Evolutionary conservation across 305 asterid genomes (phyloP), one percentile per base, ranked within the genome.

Genomic region (Ilex paraguariensis): DNA sequence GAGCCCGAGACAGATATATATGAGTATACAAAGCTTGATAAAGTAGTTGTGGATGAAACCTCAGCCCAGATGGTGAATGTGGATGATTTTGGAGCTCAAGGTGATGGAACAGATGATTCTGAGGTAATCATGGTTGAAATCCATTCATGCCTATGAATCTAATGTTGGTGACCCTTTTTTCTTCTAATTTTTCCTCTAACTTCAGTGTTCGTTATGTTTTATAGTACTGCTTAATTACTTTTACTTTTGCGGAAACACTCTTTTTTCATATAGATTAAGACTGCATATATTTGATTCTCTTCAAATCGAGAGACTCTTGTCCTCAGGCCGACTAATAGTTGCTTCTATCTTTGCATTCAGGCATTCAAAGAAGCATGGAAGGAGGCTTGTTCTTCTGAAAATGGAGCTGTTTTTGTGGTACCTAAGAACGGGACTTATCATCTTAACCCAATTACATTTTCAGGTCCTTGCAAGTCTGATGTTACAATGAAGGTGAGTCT

Each of bases 331-430:
- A 60, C 10, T 50, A 51, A 55, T 36, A 21, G 10, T 32, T 6
- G 32, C 13, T 15, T 11, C 16, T 16, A 15, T 1, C 6, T 60
- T 57, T 59, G 6, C 9, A 36, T 63, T 44, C 73, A 92, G 98
- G 97, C 97, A 71, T 87, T 92, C 62, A 62, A 66, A 59, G 67
- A 59, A 31, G 93, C 94, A 53, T 92, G 98, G 98, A 77, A 77
- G 62, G 78, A 58, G 66, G 89, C 87, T 51, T 87, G 97, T 68
- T 78, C 61, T 49, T 79, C 79, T 8, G 60, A 33, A 56, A 64
- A 13, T 42, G 62, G 82, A 54, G 36, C 73, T 39, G 77, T 36
- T 54, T 69, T 82, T 28, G 31, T 79, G 64, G 95, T 84, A 61
- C 95, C 95, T 44, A 62, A 61, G 55, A 76, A 57, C 59, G 81